Evolutionary conservation across 2,329 filamentous ascomycete species (phyloP).

Genomic region (Colletotrichum eleusines): DNA sequence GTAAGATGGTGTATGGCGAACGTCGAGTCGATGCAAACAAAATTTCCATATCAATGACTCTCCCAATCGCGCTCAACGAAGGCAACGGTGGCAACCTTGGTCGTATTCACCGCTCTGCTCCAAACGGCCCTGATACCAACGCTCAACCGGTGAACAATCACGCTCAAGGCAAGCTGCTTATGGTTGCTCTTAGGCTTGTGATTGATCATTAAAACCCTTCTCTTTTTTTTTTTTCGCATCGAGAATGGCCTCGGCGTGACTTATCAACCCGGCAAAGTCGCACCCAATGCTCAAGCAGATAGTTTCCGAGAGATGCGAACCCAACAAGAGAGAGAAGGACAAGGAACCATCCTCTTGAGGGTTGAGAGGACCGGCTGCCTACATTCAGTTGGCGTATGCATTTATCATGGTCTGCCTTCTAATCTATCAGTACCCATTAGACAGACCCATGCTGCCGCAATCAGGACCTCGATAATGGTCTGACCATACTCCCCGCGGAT

Average conservation of each 20-base stretch:
- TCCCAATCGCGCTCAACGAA: no score
- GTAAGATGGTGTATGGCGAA: no score
- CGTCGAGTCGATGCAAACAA: no score
- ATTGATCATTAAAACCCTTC: conserved; percentile 13
- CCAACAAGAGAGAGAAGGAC: background rate
- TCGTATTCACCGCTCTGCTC: background rate
- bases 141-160: conserved; percentile 8
- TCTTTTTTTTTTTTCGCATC: no score
- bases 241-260: conserved; percentile 1
- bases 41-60: no score
- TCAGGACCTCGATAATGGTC: background rate
- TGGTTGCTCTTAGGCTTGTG: conserved; percentile 20
- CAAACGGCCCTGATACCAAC: conserved; percentile 13
- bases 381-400: background rate
- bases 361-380: background rate
- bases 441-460: conserved; percentile 2
- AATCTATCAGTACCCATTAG: background rate
- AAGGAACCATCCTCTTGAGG: background rate
- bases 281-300: background rate
- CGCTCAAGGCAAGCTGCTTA: conserved; percentile 1
- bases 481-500: background rate
- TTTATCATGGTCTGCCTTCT: background rate
- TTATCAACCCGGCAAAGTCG: conserved; percentile 3
- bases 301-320: background rate
- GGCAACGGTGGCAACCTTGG: no score